Conservation (phyloP, 176 grass and related monocot species). For the Oryza brachyantha region DNA sequence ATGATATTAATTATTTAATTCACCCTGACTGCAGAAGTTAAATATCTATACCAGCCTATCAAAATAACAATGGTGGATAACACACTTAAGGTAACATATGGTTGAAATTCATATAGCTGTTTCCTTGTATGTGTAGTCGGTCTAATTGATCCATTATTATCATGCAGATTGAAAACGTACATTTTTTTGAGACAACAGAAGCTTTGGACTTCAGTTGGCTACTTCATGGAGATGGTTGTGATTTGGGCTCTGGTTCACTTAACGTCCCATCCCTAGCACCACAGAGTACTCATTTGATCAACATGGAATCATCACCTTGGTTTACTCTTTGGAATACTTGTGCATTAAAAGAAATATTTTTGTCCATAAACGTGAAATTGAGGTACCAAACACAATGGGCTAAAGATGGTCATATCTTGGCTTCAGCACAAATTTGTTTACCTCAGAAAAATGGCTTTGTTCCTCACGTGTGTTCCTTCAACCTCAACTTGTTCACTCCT, state of each 20-base stretch:
- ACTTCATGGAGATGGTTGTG: slow-evolving; percentile 73
- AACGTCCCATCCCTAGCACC: slow-evolving; percentile 54
- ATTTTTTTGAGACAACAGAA: slow-evolving; percentile 72
- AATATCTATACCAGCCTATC: slow-evolving; percentile 92
- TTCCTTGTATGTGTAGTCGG: not conserved
- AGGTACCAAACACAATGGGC: slow-evolving; percentile 66
- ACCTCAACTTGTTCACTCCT: slow-evolving; percentile 9
- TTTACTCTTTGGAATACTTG: slow-evolving; percentile 42
- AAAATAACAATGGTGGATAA: slow-evolving; percentile 56
- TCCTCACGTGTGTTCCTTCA: slow-evolving; percentile 55
- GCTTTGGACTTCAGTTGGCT: slow-evolving; percentile 71
- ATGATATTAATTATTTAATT: slow-evolving; percentile 22
- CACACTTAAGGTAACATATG: slow-evolving; percentile 65
- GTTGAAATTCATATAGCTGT: not conserved
- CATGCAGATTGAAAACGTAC: slow-evolving; percentile 70
- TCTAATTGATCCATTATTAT: slow-evolving; percentile 15
- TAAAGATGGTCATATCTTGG: slow-evolving; percentile 70
- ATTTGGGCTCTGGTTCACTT: slow-evolving; percentile 63
- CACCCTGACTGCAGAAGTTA: slow-evolving; percentile 74
- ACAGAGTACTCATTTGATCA: slow-evolving; percentile 57
- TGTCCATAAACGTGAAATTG: slow-evolving; percentile 65
- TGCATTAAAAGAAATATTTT: slow-evolving; percentile 62
- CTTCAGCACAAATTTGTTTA: slow-evolving; percentile 81
- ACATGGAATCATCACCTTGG: slow-evolving; percentile 73
- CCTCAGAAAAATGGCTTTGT: slow-evolving; percentile 44